Base-by-base conservation (phyloP, 257 asterid genomes). In the Solanum piurae region DNA sequence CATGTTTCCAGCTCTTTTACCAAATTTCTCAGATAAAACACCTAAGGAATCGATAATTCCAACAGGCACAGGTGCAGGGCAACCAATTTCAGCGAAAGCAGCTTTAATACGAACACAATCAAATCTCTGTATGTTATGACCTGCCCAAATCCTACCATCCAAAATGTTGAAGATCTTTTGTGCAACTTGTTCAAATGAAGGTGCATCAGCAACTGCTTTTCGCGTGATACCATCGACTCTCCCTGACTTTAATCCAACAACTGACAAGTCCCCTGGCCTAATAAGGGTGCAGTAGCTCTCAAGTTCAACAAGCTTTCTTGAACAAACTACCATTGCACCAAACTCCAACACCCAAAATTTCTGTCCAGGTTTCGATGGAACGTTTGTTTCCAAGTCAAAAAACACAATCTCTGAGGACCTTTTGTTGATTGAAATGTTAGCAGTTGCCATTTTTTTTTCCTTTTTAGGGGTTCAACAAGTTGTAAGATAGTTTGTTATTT, bases 1-100 rank as follows among this genome's bases (percentile, higher is more conserved):
- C 99, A 97, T 97, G 88, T 97, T 93, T 58, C 99, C 99, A 38
- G 99, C 99, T 87, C 99, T 91, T 90, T 87, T 94, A 5, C 99
- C 99, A 89, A 97, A 97, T 89, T 90, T 97, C 71, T 90, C 88
- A 0, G 93, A 89, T 46, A 96, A 91, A 36, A 97, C 89, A 64
- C 94, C 94, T 87, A 97, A 90, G 1, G 99, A 96, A 90, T 97
- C 99, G 9, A 97, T 93, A 1, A 95, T 89, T 69, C 98, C 99
- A 72, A 88, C 90, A 5, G 99, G 96, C 18, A 60, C 85, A 1
- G 99, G 99, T 0, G 95, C 89, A 55, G 98, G 94, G 82, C 86
- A 87, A 71, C 90, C 88, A 83, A 94, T 87, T 86, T 92, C 93
- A 55, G 91, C 93, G 87, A 95, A 97, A 8, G 98, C 96, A 64